These are phyloP conservation scores for Elsinoe fawcettii DNA, from an alignment of 2,329 filamentous ascomycete genomes.

Conservation along the genomic window DNA sequence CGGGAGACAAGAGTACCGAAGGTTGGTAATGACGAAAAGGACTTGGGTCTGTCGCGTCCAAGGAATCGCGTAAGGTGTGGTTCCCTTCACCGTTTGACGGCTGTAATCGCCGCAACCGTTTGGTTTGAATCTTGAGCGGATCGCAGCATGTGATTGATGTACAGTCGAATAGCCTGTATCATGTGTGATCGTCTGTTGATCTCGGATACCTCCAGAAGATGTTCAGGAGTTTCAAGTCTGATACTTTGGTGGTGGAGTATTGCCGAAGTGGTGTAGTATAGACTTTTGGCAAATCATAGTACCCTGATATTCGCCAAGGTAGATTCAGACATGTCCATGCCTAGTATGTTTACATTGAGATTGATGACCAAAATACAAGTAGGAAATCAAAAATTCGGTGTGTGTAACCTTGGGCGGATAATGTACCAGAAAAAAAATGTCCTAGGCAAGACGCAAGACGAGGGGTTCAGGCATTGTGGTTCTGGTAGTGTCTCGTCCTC, in stretches of 20 bases:
- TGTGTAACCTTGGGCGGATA: conserved; percentile 7
- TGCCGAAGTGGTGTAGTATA: background rate
- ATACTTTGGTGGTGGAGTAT: background rate
- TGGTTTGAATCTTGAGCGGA: background rate
- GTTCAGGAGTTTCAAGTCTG: background rate
- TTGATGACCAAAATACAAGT: background rate
- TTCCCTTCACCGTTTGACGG: background rate
- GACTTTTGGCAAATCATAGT: background rate
- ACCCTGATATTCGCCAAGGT: background rate
- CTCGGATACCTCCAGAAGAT: background rate
- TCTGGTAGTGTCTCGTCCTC: conserved; percentile 4
- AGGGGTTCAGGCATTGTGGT: conserved; percentile 13
- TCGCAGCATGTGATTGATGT: background rate
- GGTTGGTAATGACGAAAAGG: background rate
- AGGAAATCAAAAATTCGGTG: background rate
- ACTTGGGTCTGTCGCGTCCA: conserved; percentile 1
- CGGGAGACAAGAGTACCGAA: background rate
- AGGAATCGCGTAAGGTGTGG: conserved; percentile 2
- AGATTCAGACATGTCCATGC: background rate
- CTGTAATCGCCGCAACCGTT: background rate
- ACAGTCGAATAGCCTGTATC: background rate
- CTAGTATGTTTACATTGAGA: background rate
- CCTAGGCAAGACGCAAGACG: background rate
- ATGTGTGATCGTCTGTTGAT: conserved; percentile 3
- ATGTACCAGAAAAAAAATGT: conserved; percentile 12